These are phyloP conservation scores for Coniophora puteana DNA, from an alignment of 1,284 basidiomycete genomes.

Conservation along the genomic window DNA sequence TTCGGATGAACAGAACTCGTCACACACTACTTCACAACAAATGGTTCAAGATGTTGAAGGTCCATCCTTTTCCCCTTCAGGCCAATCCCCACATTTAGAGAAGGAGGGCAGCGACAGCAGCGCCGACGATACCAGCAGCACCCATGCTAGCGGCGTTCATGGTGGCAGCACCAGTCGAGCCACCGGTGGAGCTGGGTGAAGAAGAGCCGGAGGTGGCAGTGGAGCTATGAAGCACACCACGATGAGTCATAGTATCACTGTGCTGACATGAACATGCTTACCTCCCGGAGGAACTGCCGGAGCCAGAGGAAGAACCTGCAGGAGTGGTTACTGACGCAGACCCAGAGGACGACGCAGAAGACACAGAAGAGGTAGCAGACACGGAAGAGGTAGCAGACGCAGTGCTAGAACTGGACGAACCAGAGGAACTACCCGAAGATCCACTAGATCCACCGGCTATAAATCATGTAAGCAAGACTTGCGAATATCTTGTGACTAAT, in stretches of 20 bases:
- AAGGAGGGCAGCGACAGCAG: conserved; percentile 41
- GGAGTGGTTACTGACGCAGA: conserved; percentile 11
- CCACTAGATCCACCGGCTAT: too few species aligned
- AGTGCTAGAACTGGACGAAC: conserved; percentile 12
- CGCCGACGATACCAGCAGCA: conserved; percentile 43
- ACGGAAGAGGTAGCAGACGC: conserved; percentile 15
- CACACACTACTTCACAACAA: too few species aligned
- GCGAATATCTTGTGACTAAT: not conserved
- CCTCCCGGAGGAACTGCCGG: conserved; percentile 18
- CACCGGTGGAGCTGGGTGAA: conserved; percentile 10
- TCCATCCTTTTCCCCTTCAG: too few species aligned
- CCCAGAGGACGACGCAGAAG: conserved; percentile 15
- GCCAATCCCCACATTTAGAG: conserved; percentile 16
- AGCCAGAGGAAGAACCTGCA: conserved; percentile 13
- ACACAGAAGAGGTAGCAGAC: conserved; percentile 1
- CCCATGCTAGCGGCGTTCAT: conserved; percentile 33
- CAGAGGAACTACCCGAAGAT: too few species aligned
- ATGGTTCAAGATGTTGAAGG: too few species aligned
- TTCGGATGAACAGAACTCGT: too few species aligned
- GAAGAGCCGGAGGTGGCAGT: conserved; percentile 14
- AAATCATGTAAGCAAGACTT: conserved; percentile 10
- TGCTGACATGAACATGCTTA: not conserved
- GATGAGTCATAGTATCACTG: conserved; percentile 10
- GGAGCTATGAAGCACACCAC: not conserved
- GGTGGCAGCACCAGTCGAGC: conserved; percentile 24